Evolutionary conservation across 306 rosid species (phyloP).

Genomic region (Betula pendula): DNA sequence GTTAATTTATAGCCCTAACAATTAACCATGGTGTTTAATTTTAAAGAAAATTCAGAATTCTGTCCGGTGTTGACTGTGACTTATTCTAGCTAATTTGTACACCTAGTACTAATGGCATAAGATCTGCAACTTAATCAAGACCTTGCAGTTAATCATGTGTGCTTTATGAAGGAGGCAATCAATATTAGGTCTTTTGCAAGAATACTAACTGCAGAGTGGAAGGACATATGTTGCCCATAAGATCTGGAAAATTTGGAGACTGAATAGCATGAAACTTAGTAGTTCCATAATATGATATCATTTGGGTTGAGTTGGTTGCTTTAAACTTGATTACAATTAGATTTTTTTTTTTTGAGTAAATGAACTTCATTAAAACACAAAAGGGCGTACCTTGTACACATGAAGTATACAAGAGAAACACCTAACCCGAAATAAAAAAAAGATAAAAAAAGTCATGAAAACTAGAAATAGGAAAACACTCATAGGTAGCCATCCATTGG

Average conservation of each 20-base stretch:
- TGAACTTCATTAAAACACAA: no score
- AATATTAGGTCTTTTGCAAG: neutral
- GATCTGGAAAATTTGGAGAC: neutral
- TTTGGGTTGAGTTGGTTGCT: constrained; percentile 4
- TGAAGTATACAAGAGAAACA: no score
- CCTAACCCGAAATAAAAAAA: no score
- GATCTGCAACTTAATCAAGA: constrained; percentile 7
- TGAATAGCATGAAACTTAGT: constrained; percentile 6
- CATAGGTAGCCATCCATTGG: no score
- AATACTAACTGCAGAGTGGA: neutral
- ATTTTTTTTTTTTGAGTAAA: no score
- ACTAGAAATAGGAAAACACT: no score
- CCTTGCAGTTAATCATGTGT: constrained; percentile 18
- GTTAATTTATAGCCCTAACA: no score
- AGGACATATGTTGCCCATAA: neutral
- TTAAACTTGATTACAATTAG: neutral
- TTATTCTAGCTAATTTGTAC: neutral
- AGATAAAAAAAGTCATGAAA: no score
- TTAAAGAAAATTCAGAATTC: neutral
- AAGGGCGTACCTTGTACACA: no score
- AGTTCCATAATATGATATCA: neutral
- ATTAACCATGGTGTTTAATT: neutral
- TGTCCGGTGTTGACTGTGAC: neutral
- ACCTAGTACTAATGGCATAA: constrained; percentile 14
- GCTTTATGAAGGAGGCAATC: neutral